These are phyloP conservation scores for Candida yuanshanica DNA, from an alignment of 805 yeast species.

Conservation along the genomic window DNA sequence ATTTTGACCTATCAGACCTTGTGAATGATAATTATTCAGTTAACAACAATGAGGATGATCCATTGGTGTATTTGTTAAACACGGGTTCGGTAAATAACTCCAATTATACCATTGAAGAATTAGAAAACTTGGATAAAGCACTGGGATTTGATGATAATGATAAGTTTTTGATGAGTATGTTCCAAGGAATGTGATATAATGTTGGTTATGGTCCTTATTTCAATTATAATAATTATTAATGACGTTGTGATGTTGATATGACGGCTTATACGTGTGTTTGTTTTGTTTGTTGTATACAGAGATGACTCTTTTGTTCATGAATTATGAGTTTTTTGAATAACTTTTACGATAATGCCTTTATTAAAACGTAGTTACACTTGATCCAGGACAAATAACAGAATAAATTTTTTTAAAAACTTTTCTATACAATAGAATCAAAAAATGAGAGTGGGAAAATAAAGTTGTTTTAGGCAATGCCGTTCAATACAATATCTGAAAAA, in stretches of 20 bases:
- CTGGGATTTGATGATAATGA: slow-evolving; percentile 25
- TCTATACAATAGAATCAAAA: neutral
- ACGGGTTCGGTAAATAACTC: slow-evolving; percentile 12
- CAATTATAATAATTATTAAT: no score
- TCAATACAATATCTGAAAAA: slow-evolving; percentile 46
- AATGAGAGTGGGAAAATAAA: neutral
- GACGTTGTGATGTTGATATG: neutral
- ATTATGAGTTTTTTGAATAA: no score
- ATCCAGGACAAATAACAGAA: no score
- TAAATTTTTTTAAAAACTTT: neutral
- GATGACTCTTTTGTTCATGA: no score
- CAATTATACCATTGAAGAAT: slow-evolving; percentile 20
- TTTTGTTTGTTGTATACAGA: no score
- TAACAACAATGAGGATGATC: slow-evolving; percentile 13
- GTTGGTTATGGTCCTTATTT: no score
- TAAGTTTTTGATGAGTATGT: slow-evolving; percentile 21
- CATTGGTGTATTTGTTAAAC: slow-evolving; percentile 18
- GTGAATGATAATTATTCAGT: slow-evolving; percentile 1
- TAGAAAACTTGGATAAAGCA: slow-evolving; percentile 24
- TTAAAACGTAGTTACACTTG: no score
- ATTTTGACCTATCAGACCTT: slow-evolving; percentile 1
- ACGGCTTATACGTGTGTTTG: no score
- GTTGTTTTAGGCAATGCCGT: slow-evolving; percentile 33
- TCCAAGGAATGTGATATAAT: slow-evolving; percentile 19
- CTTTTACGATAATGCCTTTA: no score